These are phyloP conservation scores for Metarhizium robertsii DNA, from an alignment of 2,329 filamentous ascomycete genomes.

Conservation along the genomic window DNA sequence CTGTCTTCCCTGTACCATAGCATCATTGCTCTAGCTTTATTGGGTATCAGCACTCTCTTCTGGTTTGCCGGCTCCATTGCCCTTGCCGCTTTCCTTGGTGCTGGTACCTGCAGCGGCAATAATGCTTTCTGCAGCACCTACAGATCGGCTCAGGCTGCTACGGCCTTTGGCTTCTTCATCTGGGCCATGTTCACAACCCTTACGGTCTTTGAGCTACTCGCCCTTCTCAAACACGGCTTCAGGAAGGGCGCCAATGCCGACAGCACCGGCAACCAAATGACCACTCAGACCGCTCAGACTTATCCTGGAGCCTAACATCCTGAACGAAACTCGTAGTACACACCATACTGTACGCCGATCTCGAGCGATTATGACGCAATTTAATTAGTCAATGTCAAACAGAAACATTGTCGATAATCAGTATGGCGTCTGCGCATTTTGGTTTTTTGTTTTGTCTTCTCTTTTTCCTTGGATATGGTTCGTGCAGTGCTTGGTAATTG, in stretches of 20 bases:
- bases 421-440: background rate
- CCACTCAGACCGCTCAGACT: conserved; percentile 7
- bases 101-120: conserved; percentile 41
- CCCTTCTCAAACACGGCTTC: conserved; percentile 21
- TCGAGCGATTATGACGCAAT: background rate
- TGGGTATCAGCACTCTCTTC: conserved; percentile 70
- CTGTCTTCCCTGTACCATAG: conserved; percentile 52
- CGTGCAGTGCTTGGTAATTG: background rate
- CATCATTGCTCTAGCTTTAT: conserved; percentile 55
- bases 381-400: background rate
- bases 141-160: conserved; percentile 50
- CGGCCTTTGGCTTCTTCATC: conserved; percentile 57
- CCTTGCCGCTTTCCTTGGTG: conserved; percentile 55
- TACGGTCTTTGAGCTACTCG: conserved; percentile 36
- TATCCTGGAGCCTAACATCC: conserved; percentile 1
- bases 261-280: conserved; percentile 10
- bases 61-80: conserved; percentile 86
- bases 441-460: background rate
- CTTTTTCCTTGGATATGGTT: background rate
- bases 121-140: conserved; percentile 37
- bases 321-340: background rate
- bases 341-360: background rate
- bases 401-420: background rate
- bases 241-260: conserved; percentile 19
- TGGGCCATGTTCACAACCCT: conserved; percentile 44